Conservation (phyloP, 1,139 yeast species). For the Yamadazyma sp. region DNA sequence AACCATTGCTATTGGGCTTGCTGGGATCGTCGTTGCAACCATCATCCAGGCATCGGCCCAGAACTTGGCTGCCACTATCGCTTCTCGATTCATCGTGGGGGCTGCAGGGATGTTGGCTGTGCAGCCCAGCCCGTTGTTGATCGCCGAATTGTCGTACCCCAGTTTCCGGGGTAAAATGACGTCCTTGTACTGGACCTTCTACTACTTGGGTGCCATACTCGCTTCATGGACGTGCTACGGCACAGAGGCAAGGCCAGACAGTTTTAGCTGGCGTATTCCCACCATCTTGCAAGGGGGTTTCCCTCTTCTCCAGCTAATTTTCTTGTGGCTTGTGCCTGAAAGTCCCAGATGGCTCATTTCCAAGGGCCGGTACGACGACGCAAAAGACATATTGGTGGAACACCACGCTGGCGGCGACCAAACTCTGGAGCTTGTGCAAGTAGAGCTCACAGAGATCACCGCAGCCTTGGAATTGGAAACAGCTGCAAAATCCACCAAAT, state of each 20-base stretch:
- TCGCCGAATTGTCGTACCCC: constrained; percentile 61
- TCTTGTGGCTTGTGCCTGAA: constrained; percentile 55
- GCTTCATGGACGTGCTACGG: constrained; percentile 59
- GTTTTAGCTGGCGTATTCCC: constrained; percentile 54
- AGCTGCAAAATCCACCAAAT: constrained; percentile 11
- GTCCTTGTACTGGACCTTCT: constrained; percentile 56
- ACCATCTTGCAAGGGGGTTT: constrained; percentile 49
- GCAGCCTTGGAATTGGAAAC: constrained; percentile 10
- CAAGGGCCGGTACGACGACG: constrained; percentile 45
- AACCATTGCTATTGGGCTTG: constrained; percentile 8
- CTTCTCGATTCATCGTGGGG: constrained; percentile 57
- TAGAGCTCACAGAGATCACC: constrained; percentile 9
- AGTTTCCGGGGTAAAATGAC: constrained; percentile 57
- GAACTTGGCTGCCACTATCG: constrained; percentile 42
- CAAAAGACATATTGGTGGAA: constrained; percentile 42
- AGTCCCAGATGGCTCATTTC: constrained; percentile 55
- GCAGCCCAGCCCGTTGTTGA: constrained; percentile 59
- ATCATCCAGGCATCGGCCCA: constrained; percentile 10
- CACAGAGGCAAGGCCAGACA: constrained; percentile 44
- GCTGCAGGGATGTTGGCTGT: constrained; percentile 62
- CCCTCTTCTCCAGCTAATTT: constrained; percentile 19
- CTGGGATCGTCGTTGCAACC: constrained; percentile 9
- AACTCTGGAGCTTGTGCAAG: constrained; percentile 7
- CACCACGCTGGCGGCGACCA: constrained; percentile 11
- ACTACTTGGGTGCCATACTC: constrained; percentile 59